These are phyloP conservation scores for Pythium periplocum DNA, from an alignment of 352 stramenopile species.

Conservation along the genomic window DNA sequence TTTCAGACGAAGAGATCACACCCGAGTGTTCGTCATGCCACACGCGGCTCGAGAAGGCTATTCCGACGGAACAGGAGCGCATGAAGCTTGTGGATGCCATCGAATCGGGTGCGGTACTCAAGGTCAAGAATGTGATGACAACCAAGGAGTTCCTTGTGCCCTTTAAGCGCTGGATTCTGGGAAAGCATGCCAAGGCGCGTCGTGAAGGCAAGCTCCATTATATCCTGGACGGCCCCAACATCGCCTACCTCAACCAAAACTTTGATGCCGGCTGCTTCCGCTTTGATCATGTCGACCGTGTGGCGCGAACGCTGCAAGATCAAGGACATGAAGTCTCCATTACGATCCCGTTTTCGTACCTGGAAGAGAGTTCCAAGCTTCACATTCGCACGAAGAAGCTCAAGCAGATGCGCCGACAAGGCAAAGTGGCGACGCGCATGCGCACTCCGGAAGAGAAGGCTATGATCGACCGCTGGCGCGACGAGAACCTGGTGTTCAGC, in stretches of 20 bases:
- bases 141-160: conserved; percentile 53
- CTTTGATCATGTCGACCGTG: conserved; percentile 93
- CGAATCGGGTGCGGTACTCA: conserved; percentile 41
- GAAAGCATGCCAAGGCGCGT: conserved; percentile 17
- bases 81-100: conserved; percentile 47
- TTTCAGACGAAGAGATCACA: conserved; percentile 33
- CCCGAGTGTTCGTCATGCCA: conserved; percentile 36
- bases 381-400: conserved; percentile 50
- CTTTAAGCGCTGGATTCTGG: conserved; percentile 63
- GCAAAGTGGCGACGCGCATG: conserved; percentile 44
- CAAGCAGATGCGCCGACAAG: conserved; percentile 38
- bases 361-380: conserved; percentile 56
- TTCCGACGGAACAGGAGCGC: conserved; percentile 31
- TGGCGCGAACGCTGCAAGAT: conserved; percentile 81
- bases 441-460: conserved; percentile 48
- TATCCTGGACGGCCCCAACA: conserved; percentile 97
- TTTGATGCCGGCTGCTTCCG: conserved; percentile 90
- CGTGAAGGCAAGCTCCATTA: conserved; percentile 47
- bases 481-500: conserved; percentile 88
- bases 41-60: conserved; percentile 35
- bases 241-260: conserved; percentile 97
- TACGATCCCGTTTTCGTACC: conserved; percentile 63
- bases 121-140: conserved; percentile 26
- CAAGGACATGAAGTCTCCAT: conserved; percentile 76
- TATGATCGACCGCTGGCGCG: conserved; percentile 61